Base-by-base conservation (phyloP, 1,284 basidiomycete genomes). In the Fomitiporia mediterranea region DNA sequence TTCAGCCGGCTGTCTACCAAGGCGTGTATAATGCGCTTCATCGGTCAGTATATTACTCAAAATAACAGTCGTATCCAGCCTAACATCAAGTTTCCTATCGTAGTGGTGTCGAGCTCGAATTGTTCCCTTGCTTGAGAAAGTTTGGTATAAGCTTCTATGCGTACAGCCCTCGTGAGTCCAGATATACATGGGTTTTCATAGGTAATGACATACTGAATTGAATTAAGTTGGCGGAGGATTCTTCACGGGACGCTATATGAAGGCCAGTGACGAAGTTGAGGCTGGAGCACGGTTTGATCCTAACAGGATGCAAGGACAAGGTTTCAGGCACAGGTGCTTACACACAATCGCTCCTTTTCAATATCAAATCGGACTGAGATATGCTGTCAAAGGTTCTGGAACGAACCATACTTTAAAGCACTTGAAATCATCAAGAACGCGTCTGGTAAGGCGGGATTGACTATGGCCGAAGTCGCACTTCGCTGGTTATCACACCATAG, bases 1-100 rank as follows among this genome's bases (percentile, higher is more conserved):
- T 86, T 58, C 74, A 79, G 65, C 86, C 86, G 1, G 79, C 80
- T 0, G 82, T 76, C 0, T 89, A 89, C 65, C 86, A 90, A 66
- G 86, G 55, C 0, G 15, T 80, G 56, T 82, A 81, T 65, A 82
- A 79, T 59, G 78, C 76, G 1, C 69, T 82, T 19, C 76, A 81
- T 61, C 68, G 54, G 54, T 46, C 15, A 46, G 21, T 28, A 15
- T 46, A 23, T 46, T 15, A 13, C 13, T 34, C 32, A 34, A 6
- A 6, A 13, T 34, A 6, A 34, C 32, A 6, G 13, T 34, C n/a
- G n/a, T 34, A 13, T 15, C 28, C 28, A 46, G 15, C 15, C 9
- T 46, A 46, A 11, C n/a, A n/a, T n/a, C 21, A 17, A 19, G 6
- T 23, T 43, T 6, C n/a, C 8, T 8, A 43, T 15, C 27, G 21